phyloP scores from a whole-genome alignment of 1,284 basidiomycete species.

The Ustilago tritici region DNA sequence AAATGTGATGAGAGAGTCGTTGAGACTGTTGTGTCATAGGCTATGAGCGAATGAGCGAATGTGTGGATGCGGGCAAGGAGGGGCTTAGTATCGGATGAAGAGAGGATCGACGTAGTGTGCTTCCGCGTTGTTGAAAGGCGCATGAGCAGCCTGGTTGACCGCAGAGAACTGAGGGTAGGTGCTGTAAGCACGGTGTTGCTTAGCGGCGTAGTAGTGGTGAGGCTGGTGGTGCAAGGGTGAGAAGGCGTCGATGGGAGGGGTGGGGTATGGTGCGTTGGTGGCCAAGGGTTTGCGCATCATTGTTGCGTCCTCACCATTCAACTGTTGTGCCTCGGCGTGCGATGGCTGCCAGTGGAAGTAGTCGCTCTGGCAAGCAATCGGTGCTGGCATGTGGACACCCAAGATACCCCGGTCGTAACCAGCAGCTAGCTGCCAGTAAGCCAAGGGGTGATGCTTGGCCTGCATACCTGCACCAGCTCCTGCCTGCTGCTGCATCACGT shows the following conservation, averaged over 20 bases:
- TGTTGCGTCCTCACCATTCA: conserved; percentile 12
- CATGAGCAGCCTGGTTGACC: conserved; percentile 34
- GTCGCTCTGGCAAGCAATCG: conserved; percentile 29
- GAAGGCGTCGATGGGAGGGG: conserved; percentile 50
- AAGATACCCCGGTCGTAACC: conserved; percentile 52
- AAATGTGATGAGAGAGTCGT: not conserved
- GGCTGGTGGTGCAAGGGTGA: conserved; percentile 21
- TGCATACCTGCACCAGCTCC: conserved; percentile 15
- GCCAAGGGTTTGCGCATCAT: conserved; percentile 38
- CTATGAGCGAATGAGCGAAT: not conserved
- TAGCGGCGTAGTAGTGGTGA: conserved; percentile 13
- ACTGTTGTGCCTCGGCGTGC: conserved; percentile 9
- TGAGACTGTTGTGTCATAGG: not conserved
- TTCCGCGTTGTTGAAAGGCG: conserved; percentile 56
- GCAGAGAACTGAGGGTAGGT: conserved; percentile 14
- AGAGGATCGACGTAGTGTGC: conserved; percentile 49
- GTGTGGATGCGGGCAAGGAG: not conserved
- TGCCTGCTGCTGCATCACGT: conserved; percentile 34
- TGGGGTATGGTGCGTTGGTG: conserved; percentile 45
- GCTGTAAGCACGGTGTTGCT: conserved; percentile 16
- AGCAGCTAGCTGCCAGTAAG: conserved; percentile 53
- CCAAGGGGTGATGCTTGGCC: conserved; percentile 44
- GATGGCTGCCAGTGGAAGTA: conserved; percentile 49
- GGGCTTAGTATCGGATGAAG: conserved; percentile 41
- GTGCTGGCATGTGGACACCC: conserved; percentile 52